Evolutionary conservation across 306 rosid genomes (phyloP), one percentile per base, ranked within the genome.

Genomic region (Medicago arabica): DNA sequence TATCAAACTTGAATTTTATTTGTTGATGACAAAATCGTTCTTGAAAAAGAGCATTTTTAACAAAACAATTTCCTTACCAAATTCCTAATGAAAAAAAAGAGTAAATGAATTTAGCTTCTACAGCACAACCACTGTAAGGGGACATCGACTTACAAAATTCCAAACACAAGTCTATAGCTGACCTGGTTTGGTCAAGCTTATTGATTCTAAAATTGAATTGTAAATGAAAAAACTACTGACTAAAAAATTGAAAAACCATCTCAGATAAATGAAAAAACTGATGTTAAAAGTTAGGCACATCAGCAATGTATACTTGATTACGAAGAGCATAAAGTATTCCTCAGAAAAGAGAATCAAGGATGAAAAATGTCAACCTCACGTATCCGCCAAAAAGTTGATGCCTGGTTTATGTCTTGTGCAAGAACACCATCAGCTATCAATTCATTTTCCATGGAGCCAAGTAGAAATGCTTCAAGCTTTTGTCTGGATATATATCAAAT

Each of bases 341-440:
- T n/a, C 12, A 12, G 34, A 65, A 61, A 54, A 34, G 63, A 50
- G 16, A 80, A 40, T 49, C 58, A 55, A 60, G 44, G 65, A 64
- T n/a, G 63, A 74, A 49, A 80, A 70, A 68, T 78, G 72, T 39
- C 69, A 67, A 94, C 98, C 98, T 95, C 98, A 17, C 97, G 95
- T 28, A 95, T 80, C 71, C 3, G 88, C 98, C 98, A 95, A 88
- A 95, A 95, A 0, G 97, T 85, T 58, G 93, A 90, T 71, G 94
- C 89, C 83, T 95, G 98, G 86, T 87, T 95, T 75, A 92, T 95
- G 89, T 92, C 98, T 85, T 94, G 97, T 38, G 97, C 93, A 81
- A 94, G 80, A 81, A 83, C 96, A 41, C 98, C 98, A 31, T 95
- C 98, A 62, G 96, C 84, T 78, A 95, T 71, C 85, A 89, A 87